Evolutionary conservation across 371 early-diverging fungal genomes (phyloP), one percentile per base, ranked within the genome.

Genomic region (Rhizomucor pusillus): DNA sequence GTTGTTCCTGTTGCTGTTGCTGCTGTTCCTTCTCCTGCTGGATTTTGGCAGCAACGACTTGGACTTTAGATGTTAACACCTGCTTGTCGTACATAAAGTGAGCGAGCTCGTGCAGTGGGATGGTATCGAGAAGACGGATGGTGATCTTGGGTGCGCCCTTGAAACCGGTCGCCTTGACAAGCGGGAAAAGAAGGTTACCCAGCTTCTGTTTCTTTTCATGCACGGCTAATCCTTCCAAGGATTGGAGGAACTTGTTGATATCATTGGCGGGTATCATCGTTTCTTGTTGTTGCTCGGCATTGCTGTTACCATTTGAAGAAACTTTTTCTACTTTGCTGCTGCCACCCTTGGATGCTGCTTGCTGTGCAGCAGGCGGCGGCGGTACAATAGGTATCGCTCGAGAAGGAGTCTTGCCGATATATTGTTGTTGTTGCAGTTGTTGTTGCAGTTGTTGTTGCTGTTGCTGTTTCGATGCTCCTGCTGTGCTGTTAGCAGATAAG

Each of bases 81-180:
- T 64, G 63, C 24, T 57, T 55, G 46, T 81, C 65, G 48, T 67
- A 66, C 79, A 81, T 81, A 7, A 62, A 50, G 40, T 66, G 66
- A 19, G 79, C 81, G 44, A 81, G 59, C 19, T 65, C 69, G 18
- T 64, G 56, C 29, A 81, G 50, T 33, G 73, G 66, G 16, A 79
- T 57, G 5, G 73, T 71, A 56, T 81, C 81, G 48, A 81, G 50
- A 41, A 81, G 66, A 18, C 67, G 67, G 33, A 81, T 75, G 5
- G 78, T 78, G 16, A 77, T 56, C 37, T 73, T 75, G 5, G 73
- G 72, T 19, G 79, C 58, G 11, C 53, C 46, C 40, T 36, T 57
- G n/a, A 54, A 41, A 3, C 58, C 58, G 10, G 54, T 57, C 14
- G 45, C 58, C 63, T 73, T 76, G 46, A 76, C 73, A 25, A 60